Conservation (phyloP, 129 eudicot species). For the Flaveria ramosissima region DNA sequence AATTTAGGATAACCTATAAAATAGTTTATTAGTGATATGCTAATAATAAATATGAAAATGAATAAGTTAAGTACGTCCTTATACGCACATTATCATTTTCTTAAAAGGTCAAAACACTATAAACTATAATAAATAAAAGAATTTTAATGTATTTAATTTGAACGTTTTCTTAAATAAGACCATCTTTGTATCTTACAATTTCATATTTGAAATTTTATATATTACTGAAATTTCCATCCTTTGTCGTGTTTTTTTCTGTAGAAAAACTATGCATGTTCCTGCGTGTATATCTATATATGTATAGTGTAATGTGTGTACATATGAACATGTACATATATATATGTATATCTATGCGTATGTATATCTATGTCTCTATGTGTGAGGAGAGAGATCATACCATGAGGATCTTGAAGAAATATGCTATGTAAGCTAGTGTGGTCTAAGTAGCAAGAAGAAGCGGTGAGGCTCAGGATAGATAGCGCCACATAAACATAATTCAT, state of each 20-base stretch:
- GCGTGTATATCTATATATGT: background rate
- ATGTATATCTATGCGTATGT: background rate
- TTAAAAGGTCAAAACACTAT: background rate
- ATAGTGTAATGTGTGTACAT: no score
- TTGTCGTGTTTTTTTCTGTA: background rate
- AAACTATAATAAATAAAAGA: background rate
- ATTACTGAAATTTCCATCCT: background rate
- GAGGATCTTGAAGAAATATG: background rate
- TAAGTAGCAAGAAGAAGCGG: constrained; percentile 37
- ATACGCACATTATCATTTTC: background rate
- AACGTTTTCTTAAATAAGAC: background rate
- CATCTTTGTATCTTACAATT: background rate
- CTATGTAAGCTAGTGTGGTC: background rate
- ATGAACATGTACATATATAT: background rate
- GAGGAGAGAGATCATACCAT: constrained; percentile 26
- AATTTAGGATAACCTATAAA: background rate
- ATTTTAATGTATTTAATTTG: background rate
- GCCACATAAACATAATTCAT: constrained; percentile 21
- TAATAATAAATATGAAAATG: background rate
- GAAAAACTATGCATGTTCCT: background rate
- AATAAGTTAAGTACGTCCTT: no score
- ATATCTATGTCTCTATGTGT: background rate
- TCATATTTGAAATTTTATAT: background rate
- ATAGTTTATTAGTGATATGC: background rate
- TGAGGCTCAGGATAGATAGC: constrained; percentile 58